Percentiles rank a stretch among this genome's conserved stretches.
phyloP scores from a whole-genome alignment of 2,329 filamentous ascomycete genomes.

The Pestalotiopsis sp. region DNA sequence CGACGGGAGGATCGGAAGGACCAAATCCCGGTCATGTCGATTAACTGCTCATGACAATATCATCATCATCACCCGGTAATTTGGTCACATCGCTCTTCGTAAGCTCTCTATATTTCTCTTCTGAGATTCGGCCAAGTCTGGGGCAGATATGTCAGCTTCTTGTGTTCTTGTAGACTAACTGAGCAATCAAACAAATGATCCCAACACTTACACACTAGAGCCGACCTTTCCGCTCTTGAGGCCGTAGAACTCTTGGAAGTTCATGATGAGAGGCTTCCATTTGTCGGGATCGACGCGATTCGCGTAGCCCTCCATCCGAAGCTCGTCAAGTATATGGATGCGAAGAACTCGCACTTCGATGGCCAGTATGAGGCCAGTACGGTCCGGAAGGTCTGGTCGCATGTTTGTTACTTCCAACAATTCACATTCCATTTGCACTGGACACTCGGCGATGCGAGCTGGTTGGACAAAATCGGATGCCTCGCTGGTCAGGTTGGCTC shows the following conservation, averaged over 20 bases:
- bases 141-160: not conserved
- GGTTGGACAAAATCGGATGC: constrained; percentile 37
- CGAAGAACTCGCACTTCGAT: constrained; percentile 41
- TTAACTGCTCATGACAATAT: not conserved
- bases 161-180: not conserved
- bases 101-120: not conserved
- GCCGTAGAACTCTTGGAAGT: constrained; percentile 46
- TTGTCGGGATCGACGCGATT: constrained; percentile 45
- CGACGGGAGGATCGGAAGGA: not conserved
- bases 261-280: constrained; percentile 48
- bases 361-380: constrained; percentile 30
- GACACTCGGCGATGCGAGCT: constrained; percentile 39
- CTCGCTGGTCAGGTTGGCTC: constrained; percentile 35
- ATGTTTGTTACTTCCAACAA: constrained; percentile 34
- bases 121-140: not conserved
- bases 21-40: no score
- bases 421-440: constrained; percentile 45
- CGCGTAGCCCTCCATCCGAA: constrained; percentile 37
- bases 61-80: constrained; percentile 8
- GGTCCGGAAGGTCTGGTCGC: constrained; percentile 33
- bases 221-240: constrained; percentile 18
- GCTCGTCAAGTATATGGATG: constrained; percentile 33
- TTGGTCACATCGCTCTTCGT: constrained; percentile 7
- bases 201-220: not conserved
- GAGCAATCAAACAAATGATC: not conserved